Conservation (phyloP, 495 filamentous ascomycete species). For the Penicillium soppii region DNA sequence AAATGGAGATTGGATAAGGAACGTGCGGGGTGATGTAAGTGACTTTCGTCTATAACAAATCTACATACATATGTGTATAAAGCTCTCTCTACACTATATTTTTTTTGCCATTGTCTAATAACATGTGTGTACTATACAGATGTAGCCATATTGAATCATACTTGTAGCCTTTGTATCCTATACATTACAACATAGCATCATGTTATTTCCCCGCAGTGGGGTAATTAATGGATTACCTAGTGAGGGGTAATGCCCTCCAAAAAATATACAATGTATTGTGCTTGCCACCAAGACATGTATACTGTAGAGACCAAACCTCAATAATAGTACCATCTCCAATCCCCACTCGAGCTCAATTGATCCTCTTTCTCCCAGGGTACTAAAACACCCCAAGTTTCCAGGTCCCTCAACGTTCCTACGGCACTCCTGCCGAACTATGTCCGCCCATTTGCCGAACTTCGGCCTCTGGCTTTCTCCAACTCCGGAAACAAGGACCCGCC, state of each 20-base stretch:
- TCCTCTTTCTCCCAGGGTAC: neutral
- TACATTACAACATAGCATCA: too few species aligned
- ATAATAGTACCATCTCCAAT: neutral
- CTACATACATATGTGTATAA: too few species aligned
- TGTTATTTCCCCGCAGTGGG: conserved; percentile 12
- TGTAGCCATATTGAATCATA: too few species aligned
- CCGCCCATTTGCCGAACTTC: conserved; percentile 21
- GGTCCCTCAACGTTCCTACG: neutral
- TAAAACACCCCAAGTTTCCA: neutral
- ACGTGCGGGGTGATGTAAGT: too few species aligned
- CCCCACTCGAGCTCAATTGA: neutral
- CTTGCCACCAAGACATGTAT: too few species aligned
- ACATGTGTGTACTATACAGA: too few species aligned
- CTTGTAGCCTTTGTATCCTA: too few species aligned
- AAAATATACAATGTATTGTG: too few species aligned
- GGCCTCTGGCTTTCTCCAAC: conserved; percentile 21
- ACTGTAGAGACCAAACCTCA: neutral
- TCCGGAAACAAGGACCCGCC: conserved; percentile 14
- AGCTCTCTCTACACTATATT: too few species aligned
- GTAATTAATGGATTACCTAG: conserved; percentile 26
- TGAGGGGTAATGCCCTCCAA: conserved; percentile 21
- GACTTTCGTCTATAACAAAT: too few species aligned
- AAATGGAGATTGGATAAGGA: too few species aligned
- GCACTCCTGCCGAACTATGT: conserved; percentile 6
- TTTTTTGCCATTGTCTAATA: too few species aligned